phyloP scores from a whole-genome alignment of 2,329 filamentous ascomycete species.

The Stylonectria norvegica region DNA sequence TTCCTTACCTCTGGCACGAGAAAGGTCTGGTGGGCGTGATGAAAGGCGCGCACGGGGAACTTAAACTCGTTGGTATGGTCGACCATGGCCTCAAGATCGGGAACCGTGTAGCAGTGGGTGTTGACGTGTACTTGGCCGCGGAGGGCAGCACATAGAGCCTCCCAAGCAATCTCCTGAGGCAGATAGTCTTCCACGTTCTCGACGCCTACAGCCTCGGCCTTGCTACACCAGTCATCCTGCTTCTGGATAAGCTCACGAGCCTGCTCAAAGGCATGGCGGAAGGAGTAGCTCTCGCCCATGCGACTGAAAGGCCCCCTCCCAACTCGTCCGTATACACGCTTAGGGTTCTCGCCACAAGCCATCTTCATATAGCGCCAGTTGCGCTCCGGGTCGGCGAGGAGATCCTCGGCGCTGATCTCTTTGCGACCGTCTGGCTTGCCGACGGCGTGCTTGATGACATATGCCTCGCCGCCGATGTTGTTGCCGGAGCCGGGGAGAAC shows the following conservation, averaged over 20 bases:
- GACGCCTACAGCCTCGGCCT: conserved; percentile 48
- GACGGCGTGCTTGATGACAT: conserved; percentile 64
- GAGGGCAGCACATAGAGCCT: conserved; percentile 59
- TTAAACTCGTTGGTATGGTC: conserved; percentile 70
- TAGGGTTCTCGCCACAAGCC: conserved; percentile 70
- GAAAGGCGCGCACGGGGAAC: conserved; percentile 63
- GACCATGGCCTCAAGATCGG: conserved; percentile 66
- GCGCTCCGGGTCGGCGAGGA: conserved; percentile 63
- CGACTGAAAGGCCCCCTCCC: conserved; percentile 56
- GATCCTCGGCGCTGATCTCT: conserved; percentile 60
- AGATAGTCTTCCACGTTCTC: conserved; percentile 55
- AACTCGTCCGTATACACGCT: conserved; percentile 55
- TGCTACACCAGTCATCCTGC: conserved; percentile 67
- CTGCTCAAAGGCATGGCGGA: conserved; percentile 64
- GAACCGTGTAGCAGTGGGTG: conserved; percentile 68
- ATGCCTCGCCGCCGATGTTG: conserved; percentile 70
- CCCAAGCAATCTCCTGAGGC: conserved; percentile 61
- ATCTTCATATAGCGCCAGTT: conserved; percentile 73
- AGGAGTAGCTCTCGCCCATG: conserved; percentile 66
- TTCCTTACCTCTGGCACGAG: conserved; percentile 59
- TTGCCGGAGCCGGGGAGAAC: conserved; percentile 67
- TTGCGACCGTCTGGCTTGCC: conserved; percentile 56
- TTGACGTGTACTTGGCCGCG: conserved; percentile 67
- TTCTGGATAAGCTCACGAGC: conserved; percentile 53
- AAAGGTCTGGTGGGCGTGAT: conserved; percentile 66